These are phyloP conservation scores for Datura wrightii DNA, from an alignment of 257 asterid genomes.

Conservation along the genomic window DNA sequence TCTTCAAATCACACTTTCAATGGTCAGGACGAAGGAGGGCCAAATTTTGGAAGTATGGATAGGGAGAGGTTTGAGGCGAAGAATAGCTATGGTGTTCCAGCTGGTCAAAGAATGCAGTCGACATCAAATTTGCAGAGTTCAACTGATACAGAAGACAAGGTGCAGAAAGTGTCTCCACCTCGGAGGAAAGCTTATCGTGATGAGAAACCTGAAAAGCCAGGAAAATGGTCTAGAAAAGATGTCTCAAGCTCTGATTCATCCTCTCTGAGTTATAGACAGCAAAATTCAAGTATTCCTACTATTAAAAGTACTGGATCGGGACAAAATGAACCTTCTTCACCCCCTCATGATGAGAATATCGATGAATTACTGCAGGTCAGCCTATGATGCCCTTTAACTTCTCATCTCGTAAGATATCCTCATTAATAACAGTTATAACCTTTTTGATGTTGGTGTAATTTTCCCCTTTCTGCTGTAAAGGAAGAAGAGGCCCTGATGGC, in stretches of 20 bases:
- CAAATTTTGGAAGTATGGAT: slow-evolving; percentile 50
- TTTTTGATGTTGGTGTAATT: slow-evolving; percentile 20
- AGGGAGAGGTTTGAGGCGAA: slow-evolving; percentile 59
- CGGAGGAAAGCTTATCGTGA: slow-evolving; percentile 69
- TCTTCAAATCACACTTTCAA: slow-evolving; percentile 53
- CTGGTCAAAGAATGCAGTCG: slow-evolving; percentile 35
- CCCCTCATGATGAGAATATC: slow-evolving; percentile 69
- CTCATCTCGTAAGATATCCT: background rate
- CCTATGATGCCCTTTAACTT: slow-evolving; percentile 23
- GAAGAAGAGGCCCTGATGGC: slow-evolving; percentile 97
- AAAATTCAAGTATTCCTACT: slow-evolving; percentile 46
- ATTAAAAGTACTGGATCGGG: slow-evolving; percentile 49
- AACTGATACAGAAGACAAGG: slow-evolving; percentile 67
- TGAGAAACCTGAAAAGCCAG: slow-evolving; percentile 69
- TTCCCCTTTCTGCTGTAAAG: slow-evolving; percentile 49
- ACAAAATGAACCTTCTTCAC: slow-evolving; percentile 44
- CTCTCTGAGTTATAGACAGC: slow-evolving; percentile 59
- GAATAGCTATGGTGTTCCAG: slow-evolving; percentile 50
- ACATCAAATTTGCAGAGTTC: slow-evolving; percentile 23
- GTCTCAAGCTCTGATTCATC: slow-evolving; percentile 49
- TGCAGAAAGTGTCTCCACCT: slow-evolving; percentile 84
- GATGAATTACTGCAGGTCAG: slow-evolving; percentile 93
- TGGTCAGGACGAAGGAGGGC: slow-evolving; percentile 63
- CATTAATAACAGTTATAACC: background rate
- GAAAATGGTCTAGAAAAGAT: slow-evolving; percentile 60